Evolutionary conservation across 306 rosid genomes (phyloP).

Genomic region (Gastrolobium bilobum): DNA sequence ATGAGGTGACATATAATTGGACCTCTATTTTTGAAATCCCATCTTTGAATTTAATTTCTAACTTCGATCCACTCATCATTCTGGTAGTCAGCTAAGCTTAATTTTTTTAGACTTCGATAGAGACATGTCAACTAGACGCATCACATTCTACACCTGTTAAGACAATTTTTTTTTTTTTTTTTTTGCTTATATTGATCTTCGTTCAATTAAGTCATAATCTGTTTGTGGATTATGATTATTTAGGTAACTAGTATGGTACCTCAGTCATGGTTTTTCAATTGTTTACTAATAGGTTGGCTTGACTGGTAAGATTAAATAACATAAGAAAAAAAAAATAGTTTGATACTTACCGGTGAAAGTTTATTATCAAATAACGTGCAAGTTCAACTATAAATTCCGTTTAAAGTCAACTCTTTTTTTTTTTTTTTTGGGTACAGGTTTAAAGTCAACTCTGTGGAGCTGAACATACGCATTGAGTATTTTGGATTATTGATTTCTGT

Average conservation of each 20-base stretch:
- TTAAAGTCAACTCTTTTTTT: too few species aligned
- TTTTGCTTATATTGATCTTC: background rate
- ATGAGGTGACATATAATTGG: too few species aligned
- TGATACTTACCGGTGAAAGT: background rate
- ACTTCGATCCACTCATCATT: background rate
- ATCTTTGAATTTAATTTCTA: background rate
- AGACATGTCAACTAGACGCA: background rate
- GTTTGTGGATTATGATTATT: background rate
- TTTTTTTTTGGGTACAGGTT: too few species aligned
- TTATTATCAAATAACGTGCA: background rate
- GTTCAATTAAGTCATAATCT: background rate
- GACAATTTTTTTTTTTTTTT: constrained; percentile 10
- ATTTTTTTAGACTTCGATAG: background rate
- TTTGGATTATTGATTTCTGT: constrained; percentile 5
- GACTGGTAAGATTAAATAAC: background rate
- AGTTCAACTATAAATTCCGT: background rate
- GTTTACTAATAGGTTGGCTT: background rate
- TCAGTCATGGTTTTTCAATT: background rate
- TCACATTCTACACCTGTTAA: background rate
- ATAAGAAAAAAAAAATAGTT: background rate
- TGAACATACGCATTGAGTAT: background rate
- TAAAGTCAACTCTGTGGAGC: background rate
- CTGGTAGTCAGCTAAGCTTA: background rate
- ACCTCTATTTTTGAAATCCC: too few species aligned
- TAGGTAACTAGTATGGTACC: background rate